Evolutionary conservation across 257 asterid species (phyloP), one percentile per base, ranked within the genome.

Genomic region (Leonotis leonurus): DNA sequence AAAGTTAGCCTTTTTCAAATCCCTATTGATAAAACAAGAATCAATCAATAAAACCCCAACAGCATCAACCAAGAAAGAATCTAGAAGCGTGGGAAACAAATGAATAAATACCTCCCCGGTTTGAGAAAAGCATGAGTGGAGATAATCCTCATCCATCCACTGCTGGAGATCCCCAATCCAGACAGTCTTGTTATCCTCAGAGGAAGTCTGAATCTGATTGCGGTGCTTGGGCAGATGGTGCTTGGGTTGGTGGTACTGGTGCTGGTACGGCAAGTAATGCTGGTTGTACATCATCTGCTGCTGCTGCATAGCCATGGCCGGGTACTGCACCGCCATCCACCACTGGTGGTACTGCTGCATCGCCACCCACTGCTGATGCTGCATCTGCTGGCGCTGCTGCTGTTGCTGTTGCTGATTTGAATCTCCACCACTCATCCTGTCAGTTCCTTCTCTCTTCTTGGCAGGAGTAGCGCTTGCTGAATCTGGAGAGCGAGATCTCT

Each of bases 141-240:
- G 83, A 76, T 89, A 89, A 39, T 49, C 67, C 65, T 89, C 97
- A 65, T 86, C 95, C 97, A 89, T 89, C 95, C 97, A 86, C 50
- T 72, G 90, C 66, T 78, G 88, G 56, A 89, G 94, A 84, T 89
- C 97, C 24, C 95, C 97, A 70, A 89, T 89, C 97, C 97, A 89
- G 73, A 89, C 71, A 35, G 97, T 84, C 74, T 76, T 80, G 53
- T 89, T 89, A 53, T 89, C 96, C 17, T 86, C 95, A n/a, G n/a
- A n/a, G 25, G 89, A 72, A 48, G 59, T 59, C 50, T 78, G 94
- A 67, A 75, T 78, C 81, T 74, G 86, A 26, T 73, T 65, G 45
- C 64, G 69, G 33, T 61, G 80, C 65, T n/a, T n/a, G n/a, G n/a
- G n/a, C n/a, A n/a, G n/a, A n/a, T n/a, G n/a, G n/a, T 62, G 74